These are phyloP conservation scores for Thermomyces lanuginosus DNA, from an alignment of 2,329 filamentous ascomycete species.

Conservation along the genomic window DNA sequence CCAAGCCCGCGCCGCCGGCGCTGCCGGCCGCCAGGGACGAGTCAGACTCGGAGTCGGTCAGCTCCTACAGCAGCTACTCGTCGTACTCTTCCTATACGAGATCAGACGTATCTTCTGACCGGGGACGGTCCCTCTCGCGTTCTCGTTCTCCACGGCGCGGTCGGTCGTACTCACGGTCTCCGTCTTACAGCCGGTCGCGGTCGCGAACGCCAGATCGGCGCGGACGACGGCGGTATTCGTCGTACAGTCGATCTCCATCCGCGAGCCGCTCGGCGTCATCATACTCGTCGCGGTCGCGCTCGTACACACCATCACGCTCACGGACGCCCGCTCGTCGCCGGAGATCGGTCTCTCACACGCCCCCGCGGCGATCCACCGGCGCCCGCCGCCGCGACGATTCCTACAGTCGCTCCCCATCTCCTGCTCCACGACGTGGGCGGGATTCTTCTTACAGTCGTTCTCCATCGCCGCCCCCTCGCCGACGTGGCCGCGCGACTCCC, in stretches of 20 bases:
- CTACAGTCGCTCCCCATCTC: constrained; percentile 10
- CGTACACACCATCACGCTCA: constrained; percentile 17
- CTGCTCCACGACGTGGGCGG: too few relatives aligned
- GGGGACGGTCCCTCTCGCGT: constrained; percentile 30
- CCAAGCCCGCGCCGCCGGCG: constrained; percentile 63
- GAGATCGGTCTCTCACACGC: not conserved
- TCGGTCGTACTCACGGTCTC: constrained; percentile 21
- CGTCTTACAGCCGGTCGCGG: constrained; percentile 14
- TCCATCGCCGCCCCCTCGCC: constrained; percentile 10
- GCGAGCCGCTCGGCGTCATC: constrained; percentile 4
- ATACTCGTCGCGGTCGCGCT: constrained; percentile 14
- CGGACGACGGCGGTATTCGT: constrained; percentile 4
- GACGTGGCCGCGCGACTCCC: constrained; percentile 5
- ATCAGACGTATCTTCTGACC: too few relatives aligned
- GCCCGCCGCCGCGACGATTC: not conserved
- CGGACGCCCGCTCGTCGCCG: constrained; percentile 13
- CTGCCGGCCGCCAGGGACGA: constrained; percentile 38
- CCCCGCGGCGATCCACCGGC: not conserved
- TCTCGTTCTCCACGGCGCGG: constrained; percentile 14
- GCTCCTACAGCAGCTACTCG: constrained; percentile 58
- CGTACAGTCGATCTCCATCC: constrained; percentile 9
- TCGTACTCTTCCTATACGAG: constrained; percentile 40
- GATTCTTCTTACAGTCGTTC: too few relatives aligned
- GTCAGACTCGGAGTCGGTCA: constrained; percentile 50
- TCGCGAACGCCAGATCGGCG: constrained; percentile 13